Evolutionary conservation across 805 yeast species (phyloP).

Genomic region (Monosporozyma servazzii): DNA sequence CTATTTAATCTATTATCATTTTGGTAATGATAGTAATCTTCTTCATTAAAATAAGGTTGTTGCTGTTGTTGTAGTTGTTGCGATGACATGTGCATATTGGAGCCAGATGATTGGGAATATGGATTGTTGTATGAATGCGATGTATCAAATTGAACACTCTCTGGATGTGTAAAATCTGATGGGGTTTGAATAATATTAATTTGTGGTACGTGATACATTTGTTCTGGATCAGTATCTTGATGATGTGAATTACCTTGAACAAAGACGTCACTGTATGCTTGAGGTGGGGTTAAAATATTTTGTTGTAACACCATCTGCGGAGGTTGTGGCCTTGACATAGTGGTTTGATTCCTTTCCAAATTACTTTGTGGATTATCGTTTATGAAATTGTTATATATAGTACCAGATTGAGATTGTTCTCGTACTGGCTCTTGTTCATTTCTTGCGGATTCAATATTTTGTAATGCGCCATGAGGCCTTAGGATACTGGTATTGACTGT

Average conservation of each 20-base stretch:
- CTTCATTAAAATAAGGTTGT: constrained; percentile 17
- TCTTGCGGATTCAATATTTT: neutral
- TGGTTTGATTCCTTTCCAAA: neutral
- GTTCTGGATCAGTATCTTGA: neutral
- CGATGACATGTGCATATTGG: neutral
- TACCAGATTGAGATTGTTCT: neutral
- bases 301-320: constrained; percentile 6
- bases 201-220: constrained; percentile 16
- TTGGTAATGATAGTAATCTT: constrained; percentile 16
- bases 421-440: neutral
- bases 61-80: constrained; percentile 1
- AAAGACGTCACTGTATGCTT: constrained; percentile 19
- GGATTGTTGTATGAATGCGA: constrained; percentile 2
- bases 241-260: constrained; percentile 3
- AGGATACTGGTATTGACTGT: neutral
- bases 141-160: constrained; percentile 5
- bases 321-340: neutral
- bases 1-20: constrained; percentile 5
- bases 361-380: neutral
- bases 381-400: neutral
- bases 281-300: constrained; percentile 12
- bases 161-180: constrained; percentile 13
- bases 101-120: neutral
- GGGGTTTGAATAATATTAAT: constrained; percentile 23
- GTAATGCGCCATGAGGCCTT: neutral